Percentiles rank a stretch among this genome's conserved stretches.
These are phyloP conservation scores for Erysimum cheiri DNA, from an alignment of 441 rosid species.

Conservation along the genomic window DNA sequence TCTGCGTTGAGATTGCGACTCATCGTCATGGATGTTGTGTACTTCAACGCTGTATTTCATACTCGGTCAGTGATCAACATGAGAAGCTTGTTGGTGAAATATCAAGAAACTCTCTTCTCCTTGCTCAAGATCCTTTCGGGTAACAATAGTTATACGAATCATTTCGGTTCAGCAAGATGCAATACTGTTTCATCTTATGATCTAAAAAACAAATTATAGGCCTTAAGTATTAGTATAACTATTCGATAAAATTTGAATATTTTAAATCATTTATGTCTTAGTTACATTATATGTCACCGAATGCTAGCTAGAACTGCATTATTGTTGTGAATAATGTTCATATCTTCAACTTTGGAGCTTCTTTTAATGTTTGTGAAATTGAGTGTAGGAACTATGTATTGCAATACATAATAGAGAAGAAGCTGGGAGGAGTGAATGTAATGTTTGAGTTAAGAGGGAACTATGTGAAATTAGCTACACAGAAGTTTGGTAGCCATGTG, in stretches of 20 bases:
- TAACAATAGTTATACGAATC: constrained; percentile 35
- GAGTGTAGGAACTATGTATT: constrained; percentile 59
- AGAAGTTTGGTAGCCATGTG: constrained; percentile 66
- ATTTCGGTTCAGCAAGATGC: neutral
- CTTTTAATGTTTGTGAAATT: neutral
- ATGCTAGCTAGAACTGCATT: too few species aligned
- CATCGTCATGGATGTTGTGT: constrained; percentile 82
- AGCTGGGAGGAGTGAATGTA: constrained; percentile 39
- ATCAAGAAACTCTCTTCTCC: constrained; percentile 59
- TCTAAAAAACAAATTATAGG: neutral
- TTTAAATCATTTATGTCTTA: neutral
- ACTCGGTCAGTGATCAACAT: constrained; percentile 55
- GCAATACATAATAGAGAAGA: constrained; percentile 56
- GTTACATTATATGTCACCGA: neutral
- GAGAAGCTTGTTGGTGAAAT: constrained; percentile 61
- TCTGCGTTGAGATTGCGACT: constrained; percentile 67
- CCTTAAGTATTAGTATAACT: neutral
- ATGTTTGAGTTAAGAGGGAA: constrained; percentile 48
- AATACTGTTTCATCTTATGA: neutral
- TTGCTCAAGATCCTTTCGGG: constrained; percentile 88
- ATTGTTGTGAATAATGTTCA: neutral
- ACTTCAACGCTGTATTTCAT: constrained; percentile 64
- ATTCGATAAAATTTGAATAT: neutral
- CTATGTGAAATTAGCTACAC: constrained; percentile 53
- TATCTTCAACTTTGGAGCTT: neutral